Base-by-base conservation (phyloP, 2,329 filamentous ascomycete species). In the Arachnomyces sp. region DNA sequence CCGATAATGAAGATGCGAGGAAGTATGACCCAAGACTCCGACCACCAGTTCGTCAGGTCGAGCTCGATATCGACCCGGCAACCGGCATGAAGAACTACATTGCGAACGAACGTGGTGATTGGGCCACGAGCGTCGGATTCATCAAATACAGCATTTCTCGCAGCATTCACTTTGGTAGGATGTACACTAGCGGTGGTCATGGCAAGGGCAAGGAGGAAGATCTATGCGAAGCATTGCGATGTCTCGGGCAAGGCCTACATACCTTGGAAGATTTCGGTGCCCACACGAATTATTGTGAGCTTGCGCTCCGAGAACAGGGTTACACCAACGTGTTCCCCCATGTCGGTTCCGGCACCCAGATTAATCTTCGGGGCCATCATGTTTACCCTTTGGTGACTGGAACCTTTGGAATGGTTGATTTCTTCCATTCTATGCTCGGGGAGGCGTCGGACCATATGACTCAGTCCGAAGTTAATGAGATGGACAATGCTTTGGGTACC, bases 41-140 rank as follows among this genome's bases (percentile, higher is more conserved):
- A 37, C 84, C 81, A 1, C 89, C 89, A 0, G 80, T 96, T 7
- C 69, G 78, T 44, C 74, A 75, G 3, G 63, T 76, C 31, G 86
- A 92, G 56, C 77, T 85, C 14, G 79, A 85, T 44, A 76, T 92
- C 42, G 86, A 92, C 54, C 67, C 68, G 28, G 68, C 75, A 4
- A 92, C 86, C 1, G 89, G 89, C n/a, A 95, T 98, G 90, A 98
- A 96, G 66, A 96, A 96, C 61, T 98, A 98, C 62, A 96, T 98
- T 51, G 81, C 90, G 44, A 96, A 95, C 55, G 90, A 96, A 60
- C 71, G 67, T 11, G 86, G 88, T 3, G 75, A 78, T 31, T 95
- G 89, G 85, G 86, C 89, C 1, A 98, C 92, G 14, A 95, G 88
- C 47, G 71, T 85, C 6, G 89, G 85, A 30, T 95, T 90, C 55